Base-by-base conservation (phyloP, 1,284 basidiomycete species). In the Pterulicium gracile region DNA sequence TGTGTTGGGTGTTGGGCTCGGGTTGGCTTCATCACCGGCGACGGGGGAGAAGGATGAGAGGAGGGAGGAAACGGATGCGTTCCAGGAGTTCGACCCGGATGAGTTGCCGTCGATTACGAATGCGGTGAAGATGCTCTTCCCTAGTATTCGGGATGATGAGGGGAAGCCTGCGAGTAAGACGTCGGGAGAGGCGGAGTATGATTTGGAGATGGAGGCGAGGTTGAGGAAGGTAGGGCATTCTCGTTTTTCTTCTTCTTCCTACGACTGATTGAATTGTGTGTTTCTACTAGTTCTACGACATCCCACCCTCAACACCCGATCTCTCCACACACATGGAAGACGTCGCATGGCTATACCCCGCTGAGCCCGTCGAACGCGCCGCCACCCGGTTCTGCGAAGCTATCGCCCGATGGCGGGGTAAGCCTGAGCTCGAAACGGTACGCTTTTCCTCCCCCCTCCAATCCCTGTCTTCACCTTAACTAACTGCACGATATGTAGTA, bases 291-390 rank as follows among this genome's bases (percentile, higher is more conserved):
- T 88, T 88, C 58, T 79, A 82, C 51, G 79, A 81, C 45, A 75
- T 88, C 41, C 81, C 83, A 2, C 58, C 66, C 3, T 69, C 76
- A 22, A 82, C 81, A 0, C 79, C 79, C 0, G 82, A 87, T 57
- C 66, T 88, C 15, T 75, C 79, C 3, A 83, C 81, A 1, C 86
- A 89, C 52, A 79, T 89, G 73, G 82, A 87, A 55, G 78, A 83
- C 55, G 65, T 89, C 3, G 81, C 84, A 2, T 81, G 79, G 74
- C 76, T 78, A 52, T 89, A 80, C 58, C 83, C 87, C 22, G 79
- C 80, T 0, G 85, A 89, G 54, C 79, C 81, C n/a, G 73, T 88
- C 18, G 86, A 89, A 55, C 73, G 84, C 18, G 80, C 82, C 18
- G 76, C 81, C 0, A 68, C 88, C 2, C 66, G 84, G 44, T 89